phyloP scores from a whole-genome alignment of 2,329 filamentous ascomycete genomes.

The Clarireedia homoeocarpa region DNA sequence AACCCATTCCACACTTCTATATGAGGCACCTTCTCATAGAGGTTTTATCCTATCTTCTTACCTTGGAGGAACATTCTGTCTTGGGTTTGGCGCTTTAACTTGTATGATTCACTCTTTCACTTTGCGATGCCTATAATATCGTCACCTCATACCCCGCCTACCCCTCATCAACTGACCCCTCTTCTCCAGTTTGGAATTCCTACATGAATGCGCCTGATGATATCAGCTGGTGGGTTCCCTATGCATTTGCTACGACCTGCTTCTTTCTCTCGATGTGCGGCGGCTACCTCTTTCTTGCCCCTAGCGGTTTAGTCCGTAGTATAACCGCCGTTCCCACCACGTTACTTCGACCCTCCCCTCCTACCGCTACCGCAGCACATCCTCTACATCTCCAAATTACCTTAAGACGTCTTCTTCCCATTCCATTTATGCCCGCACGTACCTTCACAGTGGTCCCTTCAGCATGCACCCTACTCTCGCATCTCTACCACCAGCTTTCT shows the following conservation, averaged over 20 bases:
- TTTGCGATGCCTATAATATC: neutral
- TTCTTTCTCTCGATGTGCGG: conserved; percentile 53
- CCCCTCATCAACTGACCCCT: neutral
- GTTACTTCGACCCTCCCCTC: conserved; percentile 4
- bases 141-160: neutral
- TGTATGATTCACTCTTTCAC: conserved; percentile 22
- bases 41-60: conserved; percentile 55
- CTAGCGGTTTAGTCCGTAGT: conserved; percentile 47
- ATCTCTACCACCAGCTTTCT: conserved; percentile 6
- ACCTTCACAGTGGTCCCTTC: conserved; percentile 14
- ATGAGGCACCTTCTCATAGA: conserved; percentile 56
- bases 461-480: neutral
- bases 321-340: conserved; percentile 24
- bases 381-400: conserved; percentile 44
- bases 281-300: conserved; percentile 50
- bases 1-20: conserved; percentile 50
- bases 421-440: conserved; percentile 22
- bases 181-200: conserved; percentile 32
- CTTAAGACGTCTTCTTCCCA: conserved; percentile 25
- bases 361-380: neutral
- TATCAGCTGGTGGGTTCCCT: conserved; percentile 48
- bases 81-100: conserved; percentile 43
- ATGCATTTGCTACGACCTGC: conserved; percentile 50
- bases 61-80: conserved; percentile 44
- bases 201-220: conserved; percentile 43